Conservation (phyloP, 345 rosid species). For the Abelmoschus esculentus region DNA sequence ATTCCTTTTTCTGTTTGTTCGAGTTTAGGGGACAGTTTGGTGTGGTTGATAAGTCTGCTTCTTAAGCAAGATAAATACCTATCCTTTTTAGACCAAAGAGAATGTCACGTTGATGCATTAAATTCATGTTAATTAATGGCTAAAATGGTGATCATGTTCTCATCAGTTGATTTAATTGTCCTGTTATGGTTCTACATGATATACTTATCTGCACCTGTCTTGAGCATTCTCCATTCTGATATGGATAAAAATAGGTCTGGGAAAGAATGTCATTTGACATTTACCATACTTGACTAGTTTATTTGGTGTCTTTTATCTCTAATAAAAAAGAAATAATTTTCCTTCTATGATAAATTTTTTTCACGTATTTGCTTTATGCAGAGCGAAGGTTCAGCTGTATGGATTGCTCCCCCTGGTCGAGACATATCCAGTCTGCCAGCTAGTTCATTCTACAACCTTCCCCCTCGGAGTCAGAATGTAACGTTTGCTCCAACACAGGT, state of each 20-base stretch:
- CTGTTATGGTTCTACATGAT: neutral
- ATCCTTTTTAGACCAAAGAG: neutral
- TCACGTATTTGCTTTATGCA: slow-evolving; percentile 31
- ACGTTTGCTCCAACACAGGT: slow-evolving; percentile 67
- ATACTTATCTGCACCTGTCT: neutral
- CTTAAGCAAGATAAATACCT: neutral
- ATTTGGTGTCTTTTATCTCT: neutral
- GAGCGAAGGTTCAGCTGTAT: slow-evolving; percentile 81
- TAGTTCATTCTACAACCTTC: slow-evolving; percentile 73
- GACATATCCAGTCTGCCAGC: slow-evolving; percentile 61
- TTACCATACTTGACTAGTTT: neutral
- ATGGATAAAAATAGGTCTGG: neutral
- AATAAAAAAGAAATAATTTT: neutral
- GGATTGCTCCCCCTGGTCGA: slow-evolving; percentile 77
- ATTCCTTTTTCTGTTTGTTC: neutral
- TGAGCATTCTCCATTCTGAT: neutral
- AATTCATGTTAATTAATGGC: neutral
- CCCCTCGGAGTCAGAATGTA: slow-evolving; percentile 81
- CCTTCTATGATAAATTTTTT: neutral
- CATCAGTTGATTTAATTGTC: neutral
- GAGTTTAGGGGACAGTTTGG: neutral
- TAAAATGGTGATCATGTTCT: neutral
- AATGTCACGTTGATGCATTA: neutral
- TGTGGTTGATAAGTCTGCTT: neutral
- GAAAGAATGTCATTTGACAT: neutral